Conservation (phyloP, 2,329 filamentous ascomycete species). For the Sphaerulina vaccinii region DNA sequence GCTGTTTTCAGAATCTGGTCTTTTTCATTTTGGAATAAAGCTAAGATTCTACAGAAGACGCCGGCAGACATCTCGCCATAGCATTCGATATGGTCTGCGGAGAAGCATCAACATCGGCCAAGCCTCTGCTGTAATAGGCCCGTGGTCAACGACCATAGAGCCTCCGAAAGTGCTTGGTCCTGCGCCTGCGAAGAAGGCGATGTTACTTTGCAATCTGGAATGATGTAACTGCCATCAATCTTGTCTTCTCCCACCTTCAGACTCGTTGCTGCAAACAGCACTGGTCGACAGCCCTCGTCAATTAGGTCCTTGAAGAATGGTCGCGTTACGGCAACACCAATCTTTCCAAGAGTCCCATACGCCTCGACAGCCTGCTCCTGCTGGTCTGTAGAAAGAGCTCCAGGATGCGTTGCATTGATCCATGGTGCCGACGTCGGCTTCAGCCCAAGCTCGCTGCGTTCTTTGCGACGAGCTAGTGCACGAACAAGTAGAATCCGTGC, state of each 20-base stretch:
- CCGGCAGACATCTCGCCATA: too few relatives aligned
- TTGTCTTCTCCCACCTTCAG: slow-evolving; percentile 45
- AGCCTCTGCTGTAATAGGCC: slow-evolving; percentile 46
- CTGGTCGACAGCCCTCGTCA: slow-evolving; percentile 48
- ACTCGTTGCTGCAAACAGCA: slow-evolving; percentile 50
- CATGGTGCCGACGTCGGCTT: slow-evolving; percentile 37
- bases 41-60: too few relatives aligned
- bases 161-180: slow-evolving; percentile 45
- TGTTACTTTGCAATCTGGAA: slow-evolving; percentile 51
- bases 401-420: slow-evolving; percentile 53
- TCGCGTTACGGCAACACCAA: slow-evolving; percentile 44
- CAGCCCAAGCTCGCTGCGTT: slow-evolving; percentile 40
- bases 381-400: slow-evolving; percentile 50
- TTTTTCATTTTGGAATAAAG: too few relatives aligned
- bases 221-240: slow-evolving; percentile 50
- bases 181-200: slow-evolving; percentile 45
- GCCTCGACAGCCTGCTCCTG: slow-evolving; percentile 51
- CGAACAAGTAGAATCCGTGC: slow-evolving; percentile 50
- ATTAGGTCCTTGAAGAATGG: slow-evolving; percentile 54
- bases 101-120: too few relatives aligned
- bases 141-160: slow-evolving; percentile 49
- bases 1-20: too few relatives aligned
- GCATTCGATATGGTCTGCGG: too few relatives aligned
- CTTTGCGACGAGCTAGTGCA: slow-evolving; percentile 43
- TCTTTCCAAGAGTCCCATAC: slow-evolving; percentile 49